A percentile compares a stretch with the other conserved stretches of the same genome.
These are phyloP conservation scores for Rosa multiflora DNA, from an alignment of 306 rosid species.

Conservation along the genomic window DNA sequence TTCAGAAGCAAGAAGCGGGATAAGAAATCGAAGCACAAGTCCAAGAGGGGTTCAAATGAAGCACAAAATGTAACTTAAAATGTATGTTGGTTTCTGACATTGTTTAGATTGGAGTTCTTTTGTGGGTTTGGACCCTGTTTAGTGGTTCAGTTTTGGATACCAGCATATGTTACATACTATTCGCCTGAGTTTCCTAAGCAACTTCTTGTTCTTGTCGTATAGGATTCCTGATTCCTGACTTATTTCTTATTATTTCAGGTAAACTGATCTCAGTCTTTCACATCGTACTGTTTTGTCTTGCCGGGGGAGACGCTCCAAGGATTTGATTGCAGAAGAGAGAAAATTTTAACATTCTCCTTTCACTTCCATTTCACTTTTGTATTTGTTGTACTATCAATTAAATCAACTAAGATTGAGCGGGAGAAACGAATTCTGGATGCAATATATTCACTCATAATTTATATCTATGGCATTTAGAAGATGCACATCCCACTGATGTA, in stretches of 20 bases:
- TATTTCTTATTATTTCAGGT: neutral
- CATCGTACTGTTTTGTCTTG: neutral
- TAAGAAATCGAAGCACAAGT: slow-evolving; percentile 95
- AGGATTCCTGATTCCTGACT: neutral
- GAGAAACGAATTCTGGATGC: neutral
- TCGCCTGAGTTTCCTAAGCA: neutral
- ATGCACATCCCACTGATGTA: too few relatives aligned
- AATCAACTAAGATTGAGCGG: neutral
- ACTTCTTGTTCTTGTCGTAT: neutral
- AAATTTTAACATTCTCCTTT: neutral
- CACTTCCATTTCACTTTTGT: neutral
- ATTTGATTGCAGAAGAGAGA: neutral
- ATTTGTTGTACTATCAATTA: neutral
- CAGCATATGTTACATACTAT: neutral
- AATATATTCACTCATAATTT: neutral
- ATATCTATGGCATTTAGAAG: too few relatives aligned
- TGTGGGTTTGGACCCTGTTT: neutral
- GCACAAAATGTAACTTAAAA: slow-evolving; percentile 33
- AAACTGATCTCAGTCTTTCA: neutral
- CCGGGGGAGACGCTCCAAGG: neutral
- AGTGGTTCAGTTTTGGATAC: neutral
- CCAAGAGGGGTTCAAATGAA: slow-evolving; percentile 64
- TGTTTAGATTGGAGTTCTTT: neutral
- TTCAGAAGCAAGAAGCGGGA: slow-evolving; percentile 82
- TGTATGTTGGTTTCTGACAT: slow-evolving; percentile 24